phyloP scores from a whole-genome alignment of 148 eudicot species.

The Polygonum maritimum region DNA sequence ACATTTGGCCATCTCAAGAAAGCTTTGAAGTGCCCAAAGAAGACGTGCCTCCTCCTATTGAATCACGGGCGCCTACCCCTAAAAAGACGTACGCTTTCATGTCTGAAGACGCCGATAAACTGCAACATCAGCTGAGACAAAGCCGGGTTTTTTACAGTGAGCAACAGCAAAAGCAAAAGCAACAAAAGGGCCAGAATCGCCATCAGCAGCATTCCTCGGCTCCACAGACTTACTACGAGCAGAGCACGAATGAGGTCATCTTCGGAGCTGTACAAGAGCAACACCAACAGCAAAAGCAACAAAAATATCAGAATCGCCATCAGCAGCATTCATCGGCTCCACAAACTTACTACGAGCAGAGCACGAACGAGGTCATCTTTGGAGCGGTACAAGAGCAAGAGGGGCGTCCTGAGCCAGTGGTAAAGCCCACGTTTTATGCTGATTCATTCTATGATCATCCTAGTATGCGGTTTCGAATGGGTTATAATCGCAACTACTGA shows the following conservation, averaged over 20 bases:
- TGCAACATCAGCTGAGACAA: conserved; percentile 68
- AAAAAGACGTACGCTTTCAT: conserved; percentile 71
- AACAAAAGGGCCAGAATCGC: conserved; percentile 41
- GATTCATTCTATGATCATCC: conserved; percentile 23
- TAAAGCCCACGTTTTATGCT: conserved; percentile 62
- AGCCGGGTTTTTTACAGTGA: conserved; percentile 58
- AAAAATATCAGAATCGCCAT: conserved; percentile 48
- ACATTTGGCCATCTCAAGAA: conserved; percentile 77
- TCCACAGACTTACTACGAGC: conserved; percentile 80
- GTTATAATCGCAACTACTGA: conserved; percentile 5
- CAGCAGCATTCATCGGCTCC: conserved; percentile 53
- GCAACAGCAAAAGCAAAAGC: conserved; percentile 40
- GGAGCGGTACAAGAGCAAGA: conserved; percentile 88
- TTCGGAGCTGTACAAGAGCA: conserved; percentile 86
- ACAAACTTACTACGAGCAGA: conserved; percentile 79
- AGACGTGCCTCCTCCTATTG: conserved; percentile 86
- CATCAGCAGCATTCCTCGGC: conserved; percentile 53
- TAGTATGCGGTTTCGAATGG: conserved; percentile 26
- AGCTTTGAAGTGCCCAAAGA: conserved; percentile 72
- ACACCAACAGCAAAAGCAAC: conserved; percentile 28
- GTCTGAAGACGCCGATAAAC: conserved; percentile 70
- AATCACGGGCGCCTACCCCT: conserved; percentile 70
- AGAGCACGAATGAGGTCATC: conserved; percentile 61
- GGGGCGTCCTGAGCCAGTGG: conserved; percentile 32
- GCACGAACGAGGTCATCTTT: conserved; percentile 67